phyloP scores from a whole-genome alignment of 1,284 basidiomycete genomes.

The Mycosarcoma maydis region DNA sequence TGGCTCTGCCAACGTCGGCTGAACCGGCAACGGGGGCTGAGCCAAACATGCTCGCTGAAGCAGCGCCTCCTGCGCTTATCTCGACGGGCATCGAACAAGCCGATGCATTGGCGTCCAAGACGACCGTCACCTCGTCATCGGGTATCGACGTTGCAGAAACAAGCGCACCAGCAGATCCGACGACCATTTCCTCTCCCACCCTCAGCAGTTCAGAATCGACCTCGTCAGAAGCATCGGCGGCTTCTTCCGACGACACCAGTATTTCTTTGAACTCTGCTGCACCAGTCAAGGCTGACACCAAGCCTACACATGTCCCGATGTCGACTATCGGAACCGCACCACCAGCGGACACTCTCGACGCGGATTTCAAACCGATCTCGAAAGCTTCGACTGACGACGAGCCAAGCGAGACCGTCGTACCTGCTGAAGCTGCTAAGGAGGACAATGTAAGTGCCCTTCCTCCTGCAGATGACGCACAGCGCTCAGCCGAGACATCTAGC shows the following conservation, averaged over 20 bases:
- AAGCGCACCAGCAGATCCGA: not conserved
- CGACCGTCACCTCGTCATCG: constrained; percentile 37
- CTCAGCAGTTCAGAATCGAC: constrained; percentile 4
- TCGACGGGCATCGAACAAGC: constrained; percentile 39
- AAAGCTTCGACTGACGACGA: not conserved
- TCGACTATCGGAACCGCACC: constrained; percentile 2
- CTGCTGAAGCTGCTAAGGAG: constrained; percentile 21
- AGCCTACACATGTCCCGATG: not conserved
- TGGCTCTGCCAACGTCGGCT: constrained; percentile 2
- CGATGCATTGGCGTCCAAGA: constrained; percentile 20
- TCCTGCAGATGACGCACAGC: constrained; percentile 1
- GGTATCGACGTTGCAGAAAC: constrained; percentile 26
- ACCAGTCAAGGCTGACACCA: not conserved
- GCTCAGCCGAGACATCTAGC: not conserved
- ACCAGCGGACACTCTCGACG: constrained; percentile 15
- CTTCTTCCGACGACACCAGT: constrained; percentile 5
- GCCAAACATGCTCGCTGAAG: constrained; percentile 41
- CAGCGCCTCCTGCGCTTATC: constrained; percentile 39
- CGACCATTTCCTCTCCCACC: not conserved
- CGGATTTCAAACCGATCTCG: constrained; percentile 15
- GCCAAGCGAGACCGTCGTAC: not conserved
- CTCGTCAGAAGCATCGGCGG: not conserved
- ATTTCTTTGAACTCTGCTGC: constrained; percentile 1
- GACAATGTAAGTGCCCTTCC: constrained; percentile 12
- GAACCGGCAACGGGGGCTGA: constrained; percentile 6